A percentile compares a stretch with the other conserved stretches of the same genome.
These are phyloP conservation scores for Bassia scoparia DNA, from an alignment of 148 eudicot genomes.

Conservation along the genomic window DNA sequence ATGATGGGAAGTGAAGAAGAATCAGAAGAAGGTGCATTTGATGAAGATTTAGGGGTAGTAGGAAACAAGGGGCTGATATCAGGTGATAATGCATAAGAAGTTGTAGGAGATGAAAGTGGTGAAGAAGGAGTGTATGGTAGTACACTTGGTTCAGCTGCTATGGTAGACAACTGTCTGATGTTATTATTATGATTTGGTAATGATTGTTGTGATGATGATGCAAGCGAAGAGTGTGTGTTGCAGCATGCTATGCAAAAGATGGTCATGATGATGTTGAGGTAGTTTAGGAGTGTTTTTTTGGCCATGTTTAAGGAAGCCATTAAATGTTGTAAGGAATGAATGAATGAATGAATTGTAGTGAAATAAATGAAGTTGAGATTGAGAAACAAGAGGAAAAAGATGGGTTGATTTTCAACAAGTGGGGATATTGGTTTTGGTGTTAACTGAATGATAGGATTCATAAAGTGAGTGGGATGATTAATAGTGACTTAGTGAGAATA, in stretches of 20 bases:
- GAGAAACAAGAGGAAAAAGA: background rate
- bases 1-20: constrained; percentile 55
- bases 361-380: background rate
- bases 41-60: constrained; percentile 29
- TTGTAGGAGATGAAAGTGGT: constrained; percentile 2
- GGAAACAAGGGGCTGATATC: constrained; percentile 37
- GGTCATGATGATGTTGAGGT: background rate
- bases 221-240: background rate
- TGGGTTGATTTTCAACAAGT: background rate
- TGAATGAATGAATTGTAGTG: background rate
- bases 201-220: background rate
- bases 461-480: constrained; percentile 6
- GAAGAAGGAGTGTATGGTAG: constrained; percentile 27
- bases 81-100: constrained; percentile 24
- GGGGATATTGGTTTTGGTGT: background rate
- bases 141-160: constrained; percentile 37
- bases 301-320: constrained; percentile 29
- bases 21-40: constrained; percentile 18
- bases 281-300: background rate
- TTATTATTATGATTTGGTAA: background rate
- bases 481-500: constrained; percentile 24
- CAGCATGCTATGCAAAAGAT: background rate
- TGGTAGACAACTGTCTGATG: constrained; percentile 24
- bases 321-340: background rate
- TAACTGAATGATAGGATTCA: constrained; percentile 21